Evolutionary conservation across 2,329 filamentous ascomycete genomes (phyloP).

Genomic region (Phyllosticta paracitricarpa): DNA sequence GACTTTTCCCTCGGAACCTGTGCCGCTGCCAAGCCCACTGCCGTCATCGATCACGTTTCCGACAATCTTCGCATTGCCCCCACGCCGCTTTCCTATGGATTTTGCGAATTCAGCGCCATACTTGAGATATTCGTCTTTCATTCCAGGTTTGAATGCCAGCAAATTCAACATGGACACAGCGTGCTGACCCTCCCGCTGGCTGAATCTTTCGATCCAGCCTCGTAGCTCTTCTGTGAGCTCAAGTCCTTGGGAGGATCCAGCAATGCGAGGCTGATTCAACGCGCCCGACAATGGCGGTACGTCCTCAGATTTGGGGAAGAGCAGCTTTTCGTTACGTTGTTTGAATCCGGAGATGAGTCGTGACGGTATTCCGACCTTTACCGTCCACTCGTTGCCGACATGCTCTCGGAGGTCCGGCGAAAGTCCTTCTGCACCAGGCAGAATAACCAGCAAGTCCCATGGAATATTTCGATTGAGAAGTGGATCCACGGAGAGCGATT

Average conservation of each 20-base stretch:
- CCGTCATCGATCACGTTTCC: constrained; percentile 42
- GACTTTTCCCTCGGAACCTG: constrained; percentile 16
- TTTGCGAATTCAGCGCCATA: constrained; percentile 47
- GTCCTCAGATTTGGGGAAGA: constrained; percentile 26
- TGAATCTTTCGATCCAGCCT: constrained; percentile 38
- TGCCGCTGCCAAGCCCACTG: constrained; percentile 11
- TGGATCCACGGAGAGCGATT: constrained; percentile 29
- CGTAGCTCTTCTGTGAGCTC: constrained; percentile 44
- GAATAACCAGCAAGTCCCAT: constrained; percentile 42
- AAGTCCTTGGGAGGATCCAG: constrained; percentile 37
- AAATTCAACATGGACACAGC: constrained; percentile 56
- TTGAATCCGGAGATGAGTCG: constrained; percentile 30
- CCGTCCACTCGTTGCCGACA: constrained; percentile 19
- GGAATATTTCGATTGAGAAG: constrained; percentile 31
- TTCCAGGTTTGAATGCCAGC: constrained; percentile 44
- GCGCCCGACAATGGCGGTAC: constrained; percentile 29
- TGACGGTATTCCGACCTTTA: constrained; percentile 36
- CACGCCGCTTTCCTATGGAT: constrained; percentile 42
- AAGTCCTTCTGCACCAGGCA: constrained; percentile 22
- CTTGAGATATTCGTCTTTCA: constrained; percentile 44
- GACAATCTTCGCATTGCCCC: constrained; percentile 52
- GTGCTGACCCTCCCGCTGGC: constrained; percentile 18
- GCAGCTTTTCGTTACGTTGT: constrained; percentile 26
- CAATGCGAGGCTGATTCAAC: constrained; percentile 22
- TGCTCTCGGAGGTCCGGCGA: constrained; percentile 15